Base-by-base conservation (phyloP, 768 basidiomycete species). In the Tubosaeta sp. region DNA sequence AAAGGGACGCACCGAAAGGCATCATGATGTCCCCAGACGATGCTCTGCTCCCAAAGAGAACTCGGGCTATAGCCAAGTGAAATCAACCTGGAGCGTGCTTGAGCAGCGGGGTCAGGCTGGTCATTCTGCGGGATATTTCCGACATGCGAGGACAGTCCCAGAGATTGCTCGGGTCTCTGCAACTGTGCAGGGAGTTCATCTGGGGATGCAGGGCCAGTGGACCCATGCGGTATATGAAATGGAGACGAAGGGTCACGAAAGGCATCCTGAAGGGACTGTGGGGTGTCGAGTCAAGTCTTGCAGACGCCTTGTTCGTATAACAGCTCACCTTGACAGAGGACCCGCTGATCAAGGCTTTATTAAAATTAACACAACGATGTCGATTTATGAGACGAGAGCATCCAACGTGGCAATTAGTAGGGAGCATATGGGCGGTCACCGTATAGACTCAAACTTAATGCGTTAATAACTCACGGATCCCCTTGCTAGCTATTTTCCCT, bases 1-100 rank as follows among this genome's bases (percentile, higher is more conserved):
- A 25, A 46, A 24, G 12, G 49, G 16, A 16, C 19, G 38, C 63
- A 87, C 88, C 83, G 83, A 61, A 89, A 87, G 1, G 87, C 71
- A 58, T 90, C 88, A 27, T 85, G 82, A 55, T 90, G 84, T 45
- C 88, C 88, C 87, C 87, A 90, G 0, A 76, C 81, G n/a, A 90
- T 78, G 13, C 69, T 71, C 61, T 90, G 87, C 60, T 88, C 84
- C 83, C 83, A 88, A 49, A 90, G 82, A n/a, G 84, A 86, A 24
- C 65, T 56, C 2, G 80, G 74, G 61, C 88, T 83, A 53, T 80
- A 81, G 0, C 85, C 84, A 16, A 73, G 61, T 56, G 73, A 61
- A 24, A 65, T 57, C 21, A 87, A 62, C 51, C 71, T 72, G 24
- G 60, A 56, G 29, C 69, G 69, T 1, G 79, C 85, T 42, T 76